Percentiles rank a stretch among this genome's conserved stretches.
These are phyloP conservation scores for Phylloporus sp. DNA, from an alignment of 768 basidiomycete genomes.

Conservation along the genomic window DNA sequence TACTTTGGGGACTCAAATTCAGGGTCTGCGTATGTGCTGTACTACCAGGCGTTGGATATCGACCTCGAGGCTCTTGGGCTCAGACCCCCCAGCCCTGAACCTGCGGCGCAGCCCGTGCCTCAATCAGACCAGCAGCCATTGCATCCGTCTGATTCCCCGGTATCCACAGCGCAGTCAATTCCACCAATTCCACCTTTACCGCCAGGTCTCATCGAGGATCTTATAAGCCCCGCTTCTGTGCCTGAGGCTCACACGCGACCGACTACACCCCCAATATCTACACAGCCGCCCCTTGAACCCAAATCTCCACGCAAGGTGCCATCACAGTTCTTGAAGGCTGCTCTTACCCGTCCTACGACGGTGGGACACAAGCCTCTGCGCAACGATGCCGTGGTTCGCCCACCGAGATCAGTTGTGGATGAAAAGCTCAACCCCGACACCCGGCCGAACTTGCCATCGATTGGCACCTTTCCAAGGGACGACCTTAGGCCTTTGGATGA, in stretches of 20 bases:
- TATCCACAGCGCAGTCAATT: conserved; percentile 17
- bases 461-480: conserved; percentile 17
- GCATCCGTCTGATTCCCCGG: conserved; percentile 25
- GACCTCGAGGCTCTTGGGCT: conserved; percentile 71
- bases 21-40: conserved; percentile 93
- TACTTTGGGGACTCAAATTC: conserved; percentile 90
- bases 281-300: conserved; percentile 12
- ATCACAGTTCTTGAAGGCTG: conserved; percentile 17
- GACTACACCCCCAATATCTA: conserved; percentile 19
- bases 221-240: conserved; percentile 13
- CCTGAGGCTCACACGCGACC: conserved; percentile 16
- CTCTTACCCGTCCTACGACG: conserved; percentile 12
- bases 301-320: conserved; percentile 25
- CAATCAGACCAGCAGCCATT: conserved; percentile 11
- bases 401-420: conserved; percentile 19
- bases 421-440: conserved; percentile 18
- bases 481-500: conserved; percentile 23
- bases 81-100: conserved; percentile 29
- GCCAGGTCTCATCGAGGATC: conserved; percentile 34
- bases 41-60: conserved; percentile 92
- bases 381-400: conserved; percentile 18
- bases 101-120: conserved; percentile 14
- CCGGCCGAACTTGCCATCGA: conserved; percentile 12
- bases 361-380: conserved; percentile 14
- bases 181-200: conserved; percentile 31